Evolutionary conservation across 1,284 basidiomycete genomes (phyloP), one percentile per base, ranked within the genome.

Genomic region (Golubevia sp.): DNA sequence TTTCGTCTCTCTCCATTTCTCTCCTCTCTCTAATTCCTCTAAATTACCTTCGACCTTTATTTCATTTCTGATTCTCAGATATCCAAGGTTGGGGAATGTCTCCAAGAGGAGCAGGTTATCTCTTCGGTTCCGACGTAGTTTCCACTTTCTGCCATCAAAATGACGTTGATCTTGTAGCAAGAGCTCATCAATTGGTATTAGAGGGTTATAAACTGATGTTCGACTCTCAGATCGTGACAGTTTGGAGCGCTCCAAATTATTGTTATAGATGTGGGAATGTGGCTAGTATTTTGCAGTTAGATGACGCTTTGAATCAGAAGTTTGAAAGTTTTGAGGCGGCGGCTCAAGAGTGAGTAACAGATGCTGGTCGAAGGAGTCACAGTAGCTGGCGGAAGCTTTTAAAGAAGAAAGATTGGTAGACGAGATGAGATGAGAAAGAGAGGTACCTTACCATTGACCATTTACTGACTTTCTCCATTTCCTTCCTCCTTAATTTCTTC

Each of bases 171-270:
- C 88, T 99, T 66, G 94, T 99, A 77, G 96, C 96, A 3, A 87
- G 97, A 55, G 97, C 96, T 13, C 96, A 99, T 86, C 96, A 99
- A 83, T 90, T 99, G 24, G 96, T 96, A 0, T 2, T 98, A 91
- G 96, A 99, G 84, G 96, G 96, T 3, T 98, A 92, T 86, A 98
- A 98, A 85, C 88, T 96, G 83, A 97, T 98, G 94, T 97, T 97
- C 76, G 94, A 98, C 83, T 87, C 89, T 64, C 91, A 90, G 48
- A 96, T 99, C 72, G 97, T 99, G 8, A 99, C 97, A 1, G 95
- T 99, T 21, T 99, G 96, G 95, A 94, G 92, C 76, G 97, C 95
- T 0, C 96, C 95, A 2, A 99, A 98, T 84, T 99, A 99, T 83
- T 99, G 96, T 85, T 98, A 99, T 85, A 60, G 79, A 3, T 82